Evolutionary conservation across 1,139 yeast genomes (phyloP), one percentile per base, ranked within the genome.

Genomic region (Hyphopichia buzzinii): DNA sequence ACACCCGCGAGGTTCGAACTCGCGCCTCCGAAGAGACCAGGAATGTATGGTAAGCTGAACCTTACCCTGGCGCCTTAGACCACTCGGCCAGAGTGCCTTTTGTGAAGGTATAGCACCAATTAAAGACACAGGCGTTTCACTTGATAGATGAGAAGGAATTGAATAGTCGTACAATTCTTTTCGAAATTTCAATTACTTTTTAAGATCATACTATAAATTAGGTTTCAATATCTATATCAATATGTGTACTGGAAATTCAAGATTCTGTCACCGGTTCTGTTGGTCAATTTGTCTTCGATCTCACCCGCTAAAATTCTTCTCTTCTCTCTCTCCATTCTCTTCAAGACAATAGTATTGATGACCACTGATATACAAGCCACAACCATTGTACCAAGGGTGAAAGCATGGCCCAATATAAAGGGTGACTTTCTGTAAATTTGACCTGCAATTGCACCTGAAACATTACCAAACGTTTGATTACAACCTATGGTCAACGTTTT

Each of bases 21-120:
- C 74, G 74, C 73, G 75, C 75, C 74, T 68, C 75, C 74, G 74
- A 62, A 66, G 73, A 68, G 74, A 69, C 74, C 73, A 68, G 74
- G 74, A 68, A 28, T 21, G 17, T 33, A 33, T 33, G 36, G 36
- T 33, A 33, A 33, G 36, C 31, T 33, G 36, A 10, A 33, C 36
- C 36, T 33, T 33, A 33, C 36, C 36, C 36, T 33, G 36, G 36
- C 36, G 36, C 36, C 36, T 33, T 33, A 33, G 36, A 33, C 36
- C 36, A 33, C 36, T 33, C 36, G 36, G 36, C 36, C 36, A 33
- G 36, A 29, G 27, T 33, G 36, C 36, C 36, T 12, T 12, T 27
- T 27, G n/a, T 19, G 23, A n/a, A n/a, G n/a, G n/a, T n/a, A n/a
- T n/a, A n/a, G n/a, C n/a, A n/a, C n/a, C n/a, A n/a, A n/a, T n/a